phyloP scores from a whole-genome alignment of 2,329 filamentous ascomycete genomes.

The Geosmithia flava region DNA sequence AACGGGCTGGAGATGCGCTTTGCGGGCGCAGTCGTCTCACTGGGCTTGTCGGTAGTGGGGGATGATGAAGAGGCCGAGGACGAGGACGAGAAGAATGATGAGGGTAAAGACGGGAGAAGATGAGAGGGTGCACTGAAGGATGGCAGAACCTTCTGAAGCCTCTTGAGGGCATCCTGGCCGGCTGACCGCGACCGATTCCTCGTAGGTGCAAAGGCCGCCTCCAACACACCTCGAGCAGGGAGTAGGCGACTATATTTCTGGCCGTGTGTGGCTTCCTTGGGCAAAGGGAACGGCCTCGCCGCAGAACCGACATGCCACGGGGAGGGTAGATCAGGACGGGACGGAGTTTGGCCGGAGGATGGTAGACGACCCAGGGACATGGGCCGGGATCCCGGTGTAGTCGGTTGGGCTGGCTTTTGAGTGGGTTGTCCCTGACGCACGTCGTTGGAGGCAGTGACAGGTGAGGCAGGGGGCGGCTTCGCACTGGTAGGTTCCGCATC shows the following conservation, averaged over 20 bases:
- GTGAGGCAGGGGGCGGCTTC: conserved; percentile 1
- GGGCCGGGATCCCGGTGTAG: not conserved
- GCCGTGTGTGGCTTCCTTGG: not conserved
- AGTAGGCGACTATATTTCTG: not conserved
- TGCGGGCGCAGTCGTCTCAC: not conserved
- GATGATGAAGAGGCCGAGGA: not conserved
- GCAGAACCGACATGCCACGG: conserved; percentile 4
- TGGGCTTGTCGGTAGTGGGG: not conserved
- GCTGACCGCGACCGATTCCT: conserved; percentile 41
- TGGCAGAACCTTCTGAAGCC: conserved; percentile 42
- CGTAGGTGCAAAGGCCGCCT: conserved; percentile 31
- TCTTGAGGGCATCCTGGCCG: conserved; percentile 44
- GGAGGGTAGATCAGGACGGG: not conserved
- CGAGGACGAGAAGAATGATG: conserved; percentile 20
- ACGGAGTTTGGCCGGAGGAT: not conserved
- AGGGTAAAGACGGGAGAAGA: conserved; percentile 28
- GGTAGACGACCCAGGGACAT: not conserved
- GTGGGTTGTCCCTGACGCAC: not conserved
- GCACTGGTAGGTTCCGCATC: conserved; percentile 4
- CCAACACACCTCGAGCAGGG: conserved; percentile 19
- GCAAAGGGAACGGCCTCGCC: conserved; percentile 4
- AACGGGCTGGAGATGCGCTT: not conserved
- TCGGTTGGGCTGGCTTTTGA: not conserved
- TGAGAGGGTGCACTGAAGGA: conserved; percentile 27
- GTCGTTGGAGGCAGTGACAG: not conserved